phyloP scores from a whole-genome alignment of 2,329 filamentous ascomycete genomes.

The Sphaerulina vaccinii region DNA sequence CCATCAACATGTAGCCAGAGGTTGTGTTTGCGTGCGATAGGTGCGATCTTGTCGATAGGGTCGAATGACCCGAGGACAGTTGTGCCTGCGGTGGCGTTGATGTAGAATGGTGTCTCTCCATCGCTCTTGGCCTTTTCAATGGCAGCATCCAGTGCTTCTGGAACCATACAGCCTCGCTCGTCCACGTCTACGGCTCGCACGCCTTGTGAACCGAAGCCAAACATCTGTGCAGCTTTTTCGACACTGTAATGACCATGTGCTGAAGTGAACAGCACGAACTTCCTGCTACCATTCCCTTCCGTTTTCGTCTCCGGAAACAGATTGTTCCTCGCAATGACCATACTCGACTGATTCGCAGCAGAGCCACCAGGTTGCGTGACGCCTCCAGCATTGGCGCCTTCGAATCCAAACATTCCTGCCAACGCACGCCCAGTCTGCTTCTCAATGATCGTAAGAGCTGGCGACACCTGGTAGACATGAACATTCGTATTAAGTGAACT shows the following conservation, averaged over 20 bases:
- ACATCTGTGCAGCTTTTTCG: constrained; percentile 90
- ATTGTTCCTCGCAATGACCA: constrained; percentile 83
- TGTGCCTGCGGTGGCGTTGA: constrained; percentile 93
- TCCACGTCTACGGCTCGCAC: constrained; percentile 78
- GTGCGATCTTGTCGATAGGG: constrained; percentile 67
- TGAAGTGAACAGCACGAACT: constrained; percentile 83
- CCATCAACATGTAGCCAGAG: constrained; percentile 94
- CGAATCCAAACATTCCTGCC: constrained; percentile 74
- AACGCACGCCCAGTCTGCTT: constrained; percentile 74
- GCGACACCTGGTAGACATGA: constrained; percentile 92
- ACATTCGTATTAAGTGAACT: constrained; percentile 89
- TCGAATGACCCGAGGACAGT: constrained; percentile 91
- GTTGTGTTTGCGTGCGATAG: constrained; percentile 67
- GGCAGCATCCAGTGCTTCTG: constrained; percentile 61
- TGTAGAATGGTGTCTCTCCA: constrained; percentile 83
- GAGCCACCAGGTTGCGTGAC: constrained; percentile 77
- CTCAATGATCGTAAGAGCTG: constrained; percentile 81
- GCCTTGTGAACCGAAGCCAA: constrained; percentile 73
- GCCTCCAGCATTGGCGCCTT: constrained; percentile 66
- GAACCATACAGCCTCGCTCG: constrained; percentile 66
- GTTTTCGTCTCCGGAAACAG: constrained; percentile 77
- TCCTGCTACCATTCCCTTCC: constrained; percentile 62
- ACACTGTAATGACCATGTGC: constrained; percentile 91
- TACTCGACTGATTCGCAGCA: constrained; percentile 78
- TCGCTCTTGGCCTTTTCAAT: constrained; percentile 61